These are phyloP conservation scores for Hypoxylon lenormandii DNA, from an alignment of 495 filamentous ascomycete genomes.

Conservation along the genomic window DNA sequence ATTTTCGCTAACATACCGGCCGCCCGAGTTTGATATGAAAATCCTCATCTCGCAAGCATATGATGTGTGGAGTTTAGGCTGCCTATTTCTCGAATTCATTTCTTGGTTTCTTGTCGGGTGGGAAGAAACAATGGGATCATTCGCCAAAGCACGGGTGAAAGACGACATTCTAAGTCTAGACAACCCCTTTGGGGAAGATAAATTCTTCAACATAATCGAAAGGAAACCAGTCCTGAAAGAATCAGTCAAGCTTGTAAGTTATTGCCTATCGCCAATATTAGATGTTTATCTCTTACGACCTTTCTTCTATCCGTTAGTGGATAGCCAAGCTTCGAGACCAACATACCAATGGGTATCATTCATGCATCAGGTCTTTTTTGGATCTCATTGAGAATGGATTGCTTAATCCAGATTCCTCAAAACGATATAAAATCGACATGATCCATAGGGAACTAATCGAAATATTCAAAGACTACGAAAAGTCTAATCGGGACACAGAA, in stretches of 20 bases:
- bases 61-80: constrained; percentile 7
- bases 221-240: not conserved
- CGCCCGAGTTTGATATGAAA: constrained; percentile 1
- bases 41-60: not conserved
- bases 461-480: no score
- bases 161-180: not conserved
- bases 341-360: no score
- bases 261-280: no score
- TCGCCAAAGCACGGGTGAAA: not conserved
- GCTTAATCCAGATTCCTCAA: no score
- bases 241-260: not conserved
- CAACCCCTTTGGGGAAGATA: not conserved
- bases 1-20: not conserved
- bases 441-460: no score
- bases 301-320: no score
- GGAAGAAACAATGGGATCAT: not conserved
- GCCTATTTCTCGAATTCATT: constrained; percentile 1
- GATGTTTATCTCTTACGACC: no score
- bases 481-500: no score
- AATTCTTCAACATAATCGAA: not conserved
- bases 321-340: no score
- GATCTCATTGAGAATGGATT: no score
- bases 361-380: no score
- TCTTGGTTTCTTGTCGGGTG: constrained; percentile 6
- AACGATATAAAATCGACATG: no score